phyloP scores from a whole-genome alignment of 805 yeast genomes.

The Candida ortonii region DNA sequence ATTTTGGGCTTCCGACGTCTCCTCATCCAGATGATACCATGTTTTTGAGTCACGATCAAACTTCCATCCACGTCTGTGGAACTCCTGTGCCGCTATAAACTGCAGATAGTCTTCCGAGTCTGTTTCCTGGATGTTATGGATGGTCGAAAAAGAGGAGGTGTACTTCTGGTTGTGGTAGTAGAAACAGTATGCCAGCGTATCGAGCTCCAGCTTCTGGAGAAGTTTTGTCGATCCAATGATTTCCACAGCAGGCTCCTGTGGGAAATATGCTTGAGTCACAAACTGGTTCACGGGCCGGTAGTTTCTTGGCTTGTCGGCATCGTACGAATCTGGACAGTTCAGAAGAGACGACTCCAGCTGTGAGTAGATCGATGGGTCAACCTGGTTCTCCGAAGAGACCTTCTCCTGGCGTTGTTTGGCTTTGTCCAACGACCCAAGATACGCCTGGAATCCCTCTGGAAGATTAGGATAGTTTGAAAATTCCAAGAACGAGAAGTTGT shows the following conservation, averaged over 20 bases:
- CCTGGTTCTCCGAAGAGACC: slow-evolving; percentile 39
- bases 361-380: slow-evolving; percentile 46
- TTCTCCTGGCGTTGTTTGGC: slow-evolving; percentile 39
- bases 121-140: slow-evolving; percentile 18
- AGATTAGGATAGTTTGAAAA: slow-evolving; percentile 23
- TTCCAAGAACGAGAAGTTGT: slow-evolving; percentile 21
- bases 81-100: slow-evolving; percentile 75
- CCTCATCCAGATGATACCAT: slow-evolving; percentile 68
- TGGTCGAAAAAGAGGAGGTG: slow-evolving; percentile 22
- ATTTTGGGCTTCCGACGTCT: slow-evolving; percentile 55
- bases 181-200: slow-evolving; percentile 88
- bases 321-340: slow-evolving; percentile 91
- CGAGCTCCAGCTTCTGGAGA: slow-evolving; percentile 72
- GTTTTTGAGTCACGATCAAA: slow-evolving; percentile 67
- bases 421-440: slow-evolving; percentile 28
- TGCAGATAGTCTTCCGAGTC: slow-evolving; percentile 60
- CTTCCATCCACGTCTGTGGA: slow-evolving; percentile 78
- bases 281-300: slow-evolving; percentile 79
- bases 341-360: slow-evolving; percentile 74
- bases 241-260: slow-evolving; percentile 76
- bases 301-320: slow-evolving; percentile 75
- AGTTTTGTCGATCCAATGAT: slow-evolving; percentile 57
- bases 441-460: slow-evolving; percentile 26
- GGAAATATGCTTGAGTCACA: slow-evolving; percentile 87
- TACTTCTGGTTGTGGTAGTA: slow-evolving; percentile 59